phyloP scores from a whole-genome alignment of 768 basidiomycete species.

The Harrya chromipes region DNA sequence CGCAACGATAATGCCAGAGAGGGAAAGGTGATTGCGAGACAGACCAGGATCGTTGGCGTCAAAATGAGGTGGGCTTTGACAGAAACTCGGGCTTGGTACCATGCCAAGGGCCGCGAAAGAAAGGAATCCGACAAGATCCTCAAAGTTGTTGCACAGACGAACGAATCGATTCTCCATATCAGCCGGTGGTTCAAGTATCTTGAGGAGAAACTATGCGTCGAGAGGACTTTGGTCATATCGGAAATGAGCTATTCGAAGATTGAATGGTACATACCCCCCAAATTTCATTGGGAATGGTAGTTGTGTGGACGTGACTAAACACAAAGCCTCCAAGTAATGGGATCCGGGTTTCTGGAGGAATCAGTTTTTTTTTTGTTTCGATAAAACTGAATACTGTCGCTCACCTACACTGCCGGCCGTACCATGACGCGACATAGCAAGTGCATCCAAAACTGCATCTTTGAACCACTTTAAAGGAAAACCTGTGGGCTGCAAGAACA shows the following conservation, averaged over 20 bases:
- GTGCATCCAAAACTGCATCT: constrained; percentile 25
- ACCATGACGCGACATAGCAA: constrained; percentile 10
- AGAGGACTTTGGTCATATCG: not conserved
- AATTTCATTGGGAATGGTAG: constrained; percentile 26
- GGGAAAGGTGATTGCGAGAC: constrained; percentile 20
- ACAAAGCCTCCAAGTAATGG: constrained; percentile 33
- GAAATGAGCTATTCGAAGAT: not conserved
- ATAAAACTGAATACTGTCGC: not conserved
- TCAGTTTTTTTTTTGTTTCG: not conserved
- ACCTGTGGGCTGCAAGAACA: constrained; percentile 4
- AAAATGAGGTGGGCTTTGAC: not conserved
- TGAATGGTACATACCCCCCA: constrained; percentile 30
- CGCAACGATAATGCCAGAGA: constrained; percentile 19
- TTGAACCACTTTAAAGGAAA: constrained; percentile 27
- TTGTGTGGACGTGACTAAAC: constrained; percentile 22
- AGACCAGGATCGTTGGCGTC: not conserved
- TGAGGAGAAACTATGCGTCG: constrained; percentile 4
- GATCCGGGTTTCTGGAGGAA: constrained; percentile 13
- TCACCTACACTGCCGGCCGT: constrained; percentile 9
- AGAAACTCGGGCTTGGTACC: constrained; percentile 20
- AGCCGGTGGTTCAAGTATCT: constrained; percentile 6
- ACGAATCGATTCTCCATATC: constrained; percentile 31
- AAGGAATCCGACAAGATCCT: constrained; percentile 31
- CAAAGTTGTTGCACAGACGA: constrained; percentile 29
- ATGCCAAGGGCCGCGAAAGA: constrained; percentile 22